Conservation (phyloP, 2,329 filamentous ascomycete species). For the Neoarthrinium moseri region DNA sequence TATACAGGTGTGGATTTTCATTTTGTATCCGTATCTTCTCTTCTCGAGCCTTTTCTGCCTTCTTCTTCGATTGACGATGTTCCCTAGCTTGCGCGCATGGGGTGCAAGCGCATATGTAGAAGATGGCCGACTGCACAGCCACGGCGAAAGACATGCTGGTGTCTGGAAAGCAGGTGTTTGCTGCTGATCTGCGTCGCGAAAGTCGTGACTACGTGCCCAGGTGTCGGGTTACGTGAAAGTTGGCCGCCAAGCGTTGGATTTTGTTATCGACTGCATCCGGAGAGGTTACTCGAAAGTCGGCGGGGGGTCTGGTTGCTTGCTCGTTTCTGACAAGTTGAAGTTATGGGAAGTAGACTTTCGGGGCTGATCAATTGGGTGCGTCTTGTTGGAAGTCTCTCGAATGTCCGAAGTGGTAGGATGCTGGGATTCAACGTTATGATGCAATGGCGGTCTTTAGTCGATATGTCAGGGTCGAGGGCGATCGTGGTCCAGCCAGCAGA, state of each 20-base stretch:
- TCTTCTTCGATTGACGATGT: conserved; percentile 67
- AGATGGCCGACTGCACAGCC: conserved; percentile 72
- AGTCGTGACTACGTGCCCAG: not conserved
- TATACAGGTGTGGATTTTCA: conserved; percentile 71
- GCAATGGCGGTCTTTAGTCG: no score
- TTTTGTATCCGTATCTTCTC: conserved; percentile 64
- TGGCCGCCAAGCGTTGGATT: not conserved
- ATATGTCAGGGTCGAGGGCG: no score
- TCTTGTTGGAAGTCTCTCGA: no score
- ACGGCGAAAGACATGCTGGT: conserved; percentile 50
- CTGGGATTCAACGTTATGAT: no score
- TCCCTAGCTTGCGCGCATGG: conserved; percentile 73
- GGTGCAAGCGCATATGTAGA: conserved; percentile 75
- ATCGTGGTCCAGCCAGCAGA: no score
- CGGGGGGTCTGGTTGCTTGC: not conserved
- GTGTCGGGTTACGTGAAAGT: not conserved
- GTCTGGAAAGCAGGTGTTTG: no score
- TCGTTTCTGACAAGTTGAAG: not conserved
- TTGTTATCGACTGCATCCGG: not conserved
- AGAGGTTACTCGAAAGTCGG: no score
- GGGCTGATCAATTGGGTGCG: no score
- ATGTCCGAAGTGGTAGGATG: no score
- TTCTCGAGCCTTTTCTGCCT: conserved; percentile 66
- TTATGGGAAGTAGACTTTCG: no score
- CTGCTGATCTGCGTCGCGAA: no score